phyloP scores from a whole-genome alignment of 306 rosid species.

The Cyamopsis tetragonoloba region DNA sequence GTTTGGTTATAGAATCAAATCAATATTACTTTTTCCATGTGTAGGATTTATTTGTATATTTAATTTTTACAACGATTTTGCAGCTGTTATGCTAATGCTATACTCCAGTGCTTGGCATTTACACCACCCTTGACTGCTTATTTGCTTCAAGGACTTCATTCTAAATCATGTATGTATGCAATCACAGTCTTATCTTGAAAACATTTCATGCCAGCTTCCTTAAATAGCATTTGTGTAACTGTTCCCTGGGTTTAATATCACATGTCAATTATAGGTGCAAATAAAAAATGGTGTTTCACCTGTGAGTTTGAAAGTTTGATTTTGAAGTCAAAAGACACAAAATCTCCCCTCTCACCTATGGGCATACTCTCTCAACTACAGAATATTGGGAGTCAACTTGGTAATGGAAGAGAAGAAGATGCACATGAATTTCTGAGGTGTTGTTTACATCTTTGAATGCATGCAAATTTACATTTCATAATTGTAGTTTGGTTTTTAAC shows the following conservation, averaged over 20 bases:
- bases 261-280: conserved; percentile 48
- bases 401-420: conserved; percentile 90
- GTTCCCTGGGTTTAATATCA: conserved; percentile 6
- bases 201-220: not conserved
- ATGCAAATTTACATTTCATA: not conserved
- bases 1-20: conserved; percentile 15
- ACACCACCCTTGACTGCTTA: conserved; percentile 88
- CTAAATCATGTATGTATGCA: conserved; percentile 66
- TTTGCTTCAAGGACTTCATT: conserved; percentile 82
- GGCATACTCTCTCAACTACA: conserved; percentile 65
- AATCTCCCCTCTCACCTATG: conserved; percentile 64
- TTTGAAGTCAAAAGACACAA: conserved; percentile 60
- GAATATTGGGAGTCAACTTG: conserved; percentile 70
- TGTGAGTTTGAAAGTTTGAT: conserved; percentile 78
- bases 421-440: conserved; percentile 94
- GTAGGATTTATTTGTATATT: not conserved
- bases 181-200: conserved; percentile 2
- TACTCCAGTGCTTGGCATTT: conserved; percentile 83
- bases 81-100: conserved; percentile 91
- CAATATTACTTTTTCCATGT: not conserved
- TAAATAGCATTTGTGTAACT: not conserved
- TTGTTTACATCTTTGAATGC: conserved; percentile 6
- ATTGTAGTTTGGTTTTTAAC: not conserved
- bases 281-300: conserved; percentile 65
- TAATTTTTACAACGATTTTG: conserved; percentile 17